Evolutionary conservation across 116 monocot genomes (phyloP), one percentile per base, ranked within the genome.

Genomic region (Dioscorea cayenensis): DNA sequence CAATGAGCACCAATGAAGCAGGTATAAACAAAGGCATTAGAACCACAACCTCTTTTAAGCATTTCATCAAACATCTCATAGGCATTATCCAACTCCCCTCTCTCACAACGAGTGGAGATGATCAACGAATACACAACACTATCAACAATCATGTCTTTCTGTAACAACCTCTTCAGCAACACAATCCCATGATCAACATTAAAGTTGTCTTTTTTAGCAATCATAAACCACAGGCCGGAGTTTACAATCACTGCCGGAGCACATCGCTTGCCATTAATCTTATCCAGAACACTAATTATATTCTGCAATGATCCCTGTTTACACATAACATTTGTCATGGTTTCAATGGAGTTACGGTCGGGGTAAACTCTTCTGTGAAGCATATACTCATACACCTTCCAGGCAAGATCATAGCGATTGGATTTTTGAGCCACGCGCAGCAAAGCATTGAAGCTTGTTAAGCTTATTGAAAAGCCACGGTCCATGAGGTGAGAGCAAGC

Each of bases 331-430:
- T 68, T 66, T 28, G 87, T 59, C 90, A 92, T 83, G 27, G 72
- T 79, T 70, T 96, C 77, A 0, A 79, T 55, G 8, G 83, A 91
- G 8, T 60, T 52, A 65, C 78, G 73, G 78, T 95, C 85, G 0
- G 91, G 86, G 72, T 88, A 86, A 19, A 82, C 70, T 73, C 87
- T 77, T 49, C 69, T 92, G 38, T 62, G 71, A 51, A 88, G 32
- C 96, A 96, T 90, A 59, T 73, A 60, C 75, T 88, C 90, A 69
- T 80, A 91, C 77, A 89, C 78, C 79, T 80, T 81, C 95, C 95
- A 91, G 19, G 81, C 83, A 35, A 89, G 25, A 14, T 76, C 77
- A 29, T 37, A 72, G 29, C 38, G 22, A 48, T 65, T 74, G 1
- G 81, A 76, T 66, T 59, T 80, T 77, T 79, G 77, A 0, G 85